A percentile compares a stretch with the other conserved stretches of the same genome.
phyloP scores from a whole-genome alignment of 2,329 filamentous ascomycete species.

The Phialophora chinensis region DNA sequence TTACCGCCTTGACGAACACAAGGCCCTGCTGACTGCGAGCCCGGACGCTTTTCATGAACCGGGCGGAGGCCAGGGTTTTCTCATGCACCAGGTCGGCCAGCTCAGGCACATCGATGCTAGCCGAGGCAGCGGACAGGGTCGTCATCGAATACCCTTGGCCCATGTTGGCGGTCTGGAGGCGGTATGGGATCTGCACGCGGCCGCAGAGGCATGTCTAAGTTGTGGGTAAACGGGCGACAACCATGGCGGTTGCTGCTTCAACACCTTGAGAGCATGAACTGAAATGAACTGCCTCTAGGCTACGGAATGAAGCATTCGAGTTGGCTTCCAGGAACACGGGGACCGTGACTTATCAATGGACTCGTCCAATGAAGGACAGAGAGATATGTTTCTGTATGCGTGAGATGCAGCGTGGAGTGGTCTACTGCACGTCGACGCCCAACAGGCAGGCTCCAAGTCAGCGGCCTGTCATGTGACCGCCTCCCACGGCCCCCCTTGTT shows the following conservation, averaged over 20 bases:
- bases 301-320: too few relatives aligned
- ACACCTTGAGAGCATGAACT: not conserved
- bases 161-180: constrained; percentile 62
- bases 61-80: constrained; percentile 84
- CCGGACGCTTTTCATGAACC: constrained; percentile 96
- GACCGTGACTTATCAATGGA: not conserved
- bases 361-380: not conserved
- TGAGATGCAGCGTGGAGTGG: not conserved
- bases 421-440: not conserved
- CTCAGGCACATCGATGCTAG: constrained; percentile 92
- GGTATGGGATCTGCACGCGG: not conserved
- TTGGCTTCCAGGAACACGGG: not conserved
- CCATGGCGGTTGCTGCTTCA: not conserved
- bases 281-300: not conserved
- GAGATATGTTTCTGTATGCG: not conserved
- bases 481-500: not conserved
- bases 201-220: constrained; percentile 1
- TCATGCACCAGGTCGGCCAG: constrained; percentile 90
- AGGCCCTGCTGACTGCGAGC: constrained; percentile 88
- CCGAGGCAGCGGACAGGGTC: constrained; percentile 86
- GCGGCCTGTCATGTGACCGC: not conserved
- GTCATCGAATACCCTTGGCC: constrained; percentile 96
- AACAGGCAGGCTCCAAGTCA: constrained; percentile 2
- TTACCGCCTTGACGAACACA: constrained; percentile 90
- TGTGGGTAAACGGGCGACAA: not conserved